Percentiles rank a stretch among this genome's conserved stretches.
phyloP scores from a whole-genome alignment of 2,329 filamentous ascomycete species.

The Colletotrichum tanaceti region DNA sequence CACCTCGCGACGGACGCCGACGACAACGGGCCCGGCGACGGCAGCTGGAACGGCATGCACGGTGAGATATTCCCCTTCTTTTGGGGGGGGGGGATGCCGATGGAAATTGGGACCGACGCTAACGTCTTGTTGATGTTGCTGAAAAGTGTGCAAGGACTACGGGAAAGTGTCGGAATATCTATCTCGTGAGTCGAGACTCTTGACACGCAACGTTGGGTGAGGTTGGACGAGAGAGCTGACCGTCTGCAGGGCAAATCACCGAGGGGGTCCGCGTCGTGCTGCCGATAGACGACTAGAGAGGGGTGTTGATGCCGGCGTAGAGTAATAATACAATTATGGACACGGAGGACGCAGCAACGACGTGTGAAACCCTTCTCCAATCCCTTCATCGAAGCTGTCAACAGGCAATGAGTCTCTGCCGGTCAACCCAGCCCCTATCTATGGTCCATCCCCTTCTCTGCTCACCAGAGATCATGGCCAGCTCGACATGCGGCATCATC shows the following conservation, averaged over 20 bases:
- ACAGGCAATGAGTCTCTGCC: too few relatives aligned
- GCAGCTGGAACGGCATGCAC: constrained; percentile 56
- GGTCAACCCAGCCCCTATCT: too few relatives aligned
- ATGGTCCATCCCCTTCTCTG: too few relatives aligned
- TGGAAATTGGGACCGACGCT: not conserved
- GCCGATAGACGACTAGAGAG: constrained; percentile 43
- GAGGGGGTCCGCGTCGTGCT: constrained; percentile 44
- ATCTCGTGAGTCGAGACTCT: constrained; percentile 44
- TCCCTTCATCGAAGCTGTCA: too few relatives aligned
- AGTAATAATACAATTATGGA: not conserved
- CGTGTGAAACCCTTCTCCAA: too few relatives aligned
- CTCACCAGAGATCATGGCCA: too few relatives aligned
- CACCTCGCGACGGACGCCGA: constrained; percentile 52
- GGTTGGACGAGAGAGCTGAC: not conserved
- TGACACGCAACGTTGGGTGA: too few relatives aligned
- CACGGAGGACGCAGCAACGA: too few relatives aligned
- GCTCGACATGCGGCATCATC: not conserved
- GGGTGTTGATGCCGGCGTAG: not conserved
- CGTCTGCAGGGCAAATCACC: constrained; percentile 41
- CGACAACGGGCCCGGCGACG: constrained; percentile 51
- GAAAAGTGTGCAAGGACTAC: constrained; percentile 54
- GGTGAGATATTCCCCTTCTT: constrained; percentile 44
- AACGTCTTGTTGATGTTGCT: too few relatives aligned
- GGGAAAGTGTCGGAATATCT: constrained; percentile 51
- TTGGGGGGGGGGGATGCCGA: too few relatives aligned